phyloP scores from a whole-genome alignment of 2,329 filamentous ascomycete genomes.

The Colletotrichum caudatum region DNA sequence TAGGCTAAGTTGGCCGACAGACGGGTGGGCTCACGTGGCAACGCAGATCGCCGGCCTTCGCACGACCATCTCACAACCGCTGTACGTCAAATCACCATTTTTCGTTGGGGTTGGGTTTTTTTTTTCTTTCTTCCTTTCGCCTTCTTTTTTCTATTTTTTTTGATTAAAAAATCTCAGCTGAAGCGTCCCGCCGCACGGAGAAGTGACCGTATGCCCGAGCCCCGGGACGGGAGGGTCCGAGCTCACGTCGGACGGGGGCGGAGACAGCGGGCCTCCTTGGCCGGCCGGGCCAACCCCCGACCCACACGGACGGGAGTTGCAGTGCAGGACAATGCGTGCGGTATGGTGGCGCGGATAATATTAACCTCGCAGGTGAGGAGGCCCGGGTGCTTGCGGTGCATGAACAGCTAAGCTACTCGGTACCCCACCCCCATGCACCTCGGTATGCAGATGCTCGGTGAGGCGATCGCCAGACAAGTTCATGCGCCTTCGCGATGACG shows the following conservation, averaged over 20 bases:
- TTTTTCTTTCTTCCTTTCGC: neutral
- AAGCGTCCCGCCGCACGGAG: conserved; percentile 24
- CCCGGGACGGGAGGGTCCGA: conserved; percentile 18
- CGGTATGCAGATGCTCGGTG: conserved; percentile 7
- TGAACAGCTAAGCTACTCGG: neutral
- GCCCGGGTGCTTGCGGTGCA: conserved; percentile 8
- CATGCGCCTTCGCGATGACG: neutral
- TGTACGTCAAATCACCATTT: neutral
- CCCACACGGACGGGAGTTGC: conserved; percentile 17
- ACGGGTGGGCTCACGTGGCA: conserved; percentile 3
- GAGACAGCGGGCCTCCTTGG: conserved; percentile 3
- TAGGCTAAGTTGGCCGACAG: conserved; percentile 9
- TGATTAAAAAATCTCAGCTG: conserved; percentile 14
- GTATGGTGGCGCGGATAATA: conserved; percentile 16
- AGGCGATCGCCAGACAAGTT: neutral
- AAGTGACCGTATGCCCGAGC: neutral
- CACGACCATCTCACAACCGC: neutral
- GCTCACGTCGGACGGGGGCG: conserved; percentile 6
- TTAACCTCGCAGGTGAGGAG: conserved; percentile 10
- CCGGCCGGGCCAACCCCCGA: neutral
- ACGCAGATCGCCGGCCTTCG: neutral
- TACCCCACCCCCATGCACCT: neutral
- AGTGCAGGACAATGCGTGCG: conserved; percentile 22
- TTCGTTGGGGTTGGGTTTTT: too few species aligned
- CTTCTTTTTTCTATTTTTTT: neutral